A percentile compares a stretch with the other conserved stretches of the same genome.
Conservation (phyloP, 805 yeast genomes). For the Grigorovia humatica region DNA sequence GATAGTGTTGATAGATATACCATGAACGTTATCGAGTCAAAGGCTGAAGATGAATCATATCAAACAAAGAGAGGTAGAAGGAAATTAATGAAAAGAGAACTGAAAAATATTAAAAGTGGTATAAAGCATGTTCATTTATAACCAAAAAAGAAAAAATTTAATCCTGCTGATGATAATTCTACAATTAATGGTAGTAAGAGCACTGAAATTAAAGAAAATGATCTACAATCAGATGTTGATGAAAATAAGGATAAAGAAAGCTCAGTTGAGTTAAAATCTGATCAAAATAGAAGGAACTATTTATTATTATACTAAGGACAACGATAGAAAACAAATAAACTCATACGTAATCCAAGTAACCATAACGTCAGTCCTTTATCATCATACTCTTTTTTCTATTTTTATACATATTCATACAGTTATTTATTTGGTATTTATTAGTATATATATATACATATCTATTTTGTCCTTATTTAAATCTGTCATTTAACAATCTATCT, state of each 20-base stretch:
- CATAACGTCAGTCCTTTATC: too few relatives aligned
- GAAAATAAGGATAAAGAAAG: neutral
- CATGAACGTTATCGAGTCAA: conserved; percentile 6
- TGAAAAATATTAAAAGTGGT: conserved; percentile 22
- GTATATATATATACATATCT: neutral
- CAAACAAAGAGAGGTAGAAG: conserved; percentile 15
- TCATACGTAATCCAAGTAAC: too few relatives aligned
- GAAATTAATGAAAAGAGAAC: conserved; percentile 14
- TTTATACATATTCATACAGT: neutral
- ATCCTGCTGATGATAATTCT: too few relatives aligned
- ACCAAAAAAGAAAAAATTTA: neutral
- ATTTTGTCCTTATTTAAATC: conserved; percentile 52
- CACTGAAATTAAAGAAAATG: neutral
- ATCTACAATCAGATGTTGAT: conserved; percentile 1
- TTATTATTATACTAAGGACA: too few relatives aligned
- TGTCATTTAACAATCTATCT: conserved; percentile 64
- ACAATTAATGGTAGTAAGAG: too few relatives aligned
- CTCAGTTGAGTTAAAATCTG: neutral
- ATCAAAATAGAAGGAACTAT: too few relatives aligned
- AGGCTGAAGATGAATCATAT: conserved; percentile 6
- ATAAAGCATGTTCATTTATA: conserved; percentile 19
- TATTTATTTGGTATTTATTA: neutral
- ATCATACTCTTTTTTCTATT: too few relatives aligned
- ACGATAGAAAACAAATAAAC: too few relatives aligned
- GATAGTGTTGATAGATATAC: conserved; percentile 44